Evolutionary conservation across 352 stramenopile genomes (phyloP).

Genomic region (Globisporangium splendens): DNA sequence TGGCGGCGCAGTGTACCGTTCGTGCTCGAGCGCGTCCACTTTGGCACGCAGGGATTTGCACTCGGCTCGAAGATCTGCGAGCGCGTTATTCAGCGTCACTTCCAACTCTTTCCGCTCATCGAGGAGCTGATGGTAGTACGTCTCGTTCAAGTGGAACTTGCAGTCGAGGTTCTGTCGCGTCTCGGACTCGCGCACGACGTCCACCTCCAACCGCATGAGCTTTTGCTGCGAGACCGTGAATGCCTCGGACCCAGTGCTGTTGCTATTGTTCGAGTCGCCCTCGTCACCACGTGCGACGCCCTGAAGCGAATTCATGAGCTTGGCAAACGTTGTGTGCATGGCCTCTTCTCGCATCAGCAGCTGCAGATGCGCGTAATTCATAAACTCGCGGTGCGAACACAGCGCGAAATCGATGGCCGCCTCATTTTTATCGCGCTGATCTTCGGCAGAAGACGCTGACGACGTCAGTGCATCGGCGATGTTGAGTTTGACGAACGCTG

Average conservation of each 20-base stretch:
- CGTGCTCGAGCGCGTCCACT: conserved; percentile 41
- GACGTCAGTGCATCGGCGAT: conserved; percentile 16
- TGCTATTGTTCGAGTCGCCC: no score
- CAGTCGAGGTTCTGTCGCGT: conserved; percentile 28
- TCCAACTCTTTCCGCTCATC: conserved; percentile 59
- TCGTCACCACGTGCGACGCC: conserved; percentile 15
- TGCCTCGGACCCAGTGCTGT: not conserved
- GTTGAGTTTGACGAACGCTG: conserved; percentile 17
- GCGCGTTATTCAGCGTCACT: conserved; percentile 25
- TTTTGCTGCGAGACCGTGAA: conserved; percentile 34
- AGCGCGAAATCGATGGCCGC: conserved; percentile 54
- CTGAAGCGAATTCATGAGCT: conserved; percentile 28
- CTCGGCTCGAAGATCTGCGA: conserved; percentile 37
- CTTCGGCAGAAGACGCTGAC: no score
- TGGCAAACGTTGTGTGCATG: conserved; percentile 19
- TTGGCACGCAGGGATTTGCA: conserved; percentile 27
- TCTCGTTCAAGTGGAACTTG: conserved; percentile 38
- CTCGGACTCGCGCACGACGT: conserved; percentile 25
- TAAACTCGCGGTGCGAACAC: conserved; percentile 57
- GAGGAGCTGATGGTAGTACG: conserved; percentile 36
- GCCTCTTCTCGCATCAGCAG: conserved; percentile 28
- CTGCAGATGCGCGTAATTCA: conserved; percentile 32
- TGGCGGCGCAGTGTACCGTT: conserved; percentile 18
- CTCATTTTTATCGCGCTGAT: conserved; percentile 23
- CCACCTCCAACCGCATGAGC: conserved; percentile 44